Evolutionary conservation across 768 basidiomycete genomes (phyloP), one percentile per base, ranked within the genome.

Genomic region (Pleurotus tuoliensis): DNA sequence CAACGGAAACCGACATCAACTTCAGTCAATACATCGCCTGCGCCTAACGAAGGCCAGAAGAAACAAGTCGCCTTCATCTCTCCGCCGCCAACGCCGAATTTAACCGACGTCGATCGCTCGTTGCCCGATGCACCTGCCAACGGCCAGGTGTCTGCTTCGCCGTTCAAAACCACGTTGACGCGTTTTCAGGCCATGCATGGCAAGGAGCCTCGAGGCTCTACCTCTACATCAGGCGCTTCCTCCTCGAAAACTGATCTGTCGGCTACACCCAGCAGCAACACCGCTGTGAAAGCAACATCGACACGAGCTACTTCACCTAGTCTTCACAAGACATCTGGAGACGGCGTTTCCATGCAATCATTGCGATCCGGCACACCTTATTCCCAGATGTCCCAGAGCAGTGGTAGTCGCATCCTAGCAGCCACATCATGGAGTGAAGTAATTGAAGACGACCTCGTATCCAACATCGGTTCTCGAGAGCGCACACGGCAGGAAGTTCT

Each of bases 401-500:
- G 83, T 54, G 83, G 84, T 52, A 88, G 84, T 59, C 82, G 87
- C 43, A 90, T 94, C 57, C 76, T 91, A 40, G 82, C 88, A 27
- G 89, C 87, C 1, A 72, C 82, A 59, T 91, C 89, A 16, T 98
- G 95, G 95, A 95, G 92, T 66, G 92, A 96, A 68, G 89, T 88
- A 60, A 92, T 94, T 8, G 94, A 95, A 68, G 93, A 92, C 56
- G 95, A 98, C 70, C 83, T 98, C 43, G 91, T 98, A 16, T 86
- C 87, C 45, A 93, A 98, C 66, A 77, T 98, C 37, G 92, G 94
- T n/a, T 87, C 92, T 45, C 84, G 92, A 58, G 95, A 98, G 69
- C 84, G 95, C 57, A 97, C 95, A 39, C 83, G 95, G 52, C 95
- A 98, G 71, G 95, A 98, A 73, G 95, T 98, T 5, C 71, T 98